Evolutionary conservation across 2,329 filamentous ascomycete genomes (phyloP).

Genomic region (Sphaerulina vaccinii): DNA sequence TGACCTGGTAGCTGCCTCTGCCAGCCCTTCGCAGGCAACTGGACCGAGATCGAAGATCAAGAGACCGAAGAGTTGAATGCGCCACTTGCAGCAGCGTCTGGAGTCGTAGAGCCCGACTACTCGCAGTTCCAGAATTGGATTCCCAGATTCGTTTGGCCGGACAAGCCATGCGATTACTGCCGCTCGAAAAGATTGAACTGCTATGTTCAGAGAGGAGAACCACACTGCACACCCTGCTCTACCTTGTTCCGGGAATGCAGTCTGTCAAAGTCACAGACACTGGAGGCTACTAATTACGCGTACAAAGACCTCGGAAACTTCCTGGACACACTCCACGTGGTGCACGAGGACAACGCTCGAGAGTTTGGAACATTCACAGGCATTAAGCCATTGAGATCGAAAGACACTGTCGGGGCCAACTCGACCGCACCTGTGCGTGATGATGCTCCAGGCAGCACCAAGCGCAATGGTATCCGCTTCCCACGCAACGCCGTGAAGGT

Average conservation of each 20-base stretch:
- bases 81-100: constrained; percentile 2
- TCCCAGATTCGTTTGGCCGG: constrained; percentile 47
- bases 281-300: constrained; percentile 31
- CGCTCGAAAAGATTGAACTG: constrained; percentile 48
- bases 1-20: constrained; percentile 15
- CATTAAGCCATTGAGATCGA: constrained; percentile 32
- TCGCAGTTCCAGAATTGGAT: constrained; percentile 47
- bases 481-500: constrained; percentile 76
- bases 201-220: constrained; percentile 43
- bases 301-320: constrained; percentile 35
- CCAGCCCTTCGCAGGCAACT: constrained; percentile 24
- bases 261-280: constrained; percentile 39
- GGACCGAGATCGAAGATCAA: constrained; percentile 19
- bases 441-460: constrained; percentile 37
- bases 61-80: constrained; percentile 1
- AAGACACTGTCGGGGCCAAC: constrained; percentile 19
- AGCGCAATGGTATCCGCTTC: constrained; percentile 66
- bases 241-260: constrained; percentile 51
- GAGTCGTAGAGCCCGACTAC: constrained; percentile 35
- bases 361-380: constrained; percentile 39
- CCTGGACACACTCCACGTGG: constrained; percentile 49
- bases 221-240: constrained; percentile 48
- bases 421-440: constrained; percentile 22
- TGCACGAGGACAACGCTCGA: constrained; percentile 42
- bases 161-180: constrained; percentile 50